Conservation (phyloP, 2,329 filamentous ascomycete genomes). For the Penicillium sp. region DNA sequence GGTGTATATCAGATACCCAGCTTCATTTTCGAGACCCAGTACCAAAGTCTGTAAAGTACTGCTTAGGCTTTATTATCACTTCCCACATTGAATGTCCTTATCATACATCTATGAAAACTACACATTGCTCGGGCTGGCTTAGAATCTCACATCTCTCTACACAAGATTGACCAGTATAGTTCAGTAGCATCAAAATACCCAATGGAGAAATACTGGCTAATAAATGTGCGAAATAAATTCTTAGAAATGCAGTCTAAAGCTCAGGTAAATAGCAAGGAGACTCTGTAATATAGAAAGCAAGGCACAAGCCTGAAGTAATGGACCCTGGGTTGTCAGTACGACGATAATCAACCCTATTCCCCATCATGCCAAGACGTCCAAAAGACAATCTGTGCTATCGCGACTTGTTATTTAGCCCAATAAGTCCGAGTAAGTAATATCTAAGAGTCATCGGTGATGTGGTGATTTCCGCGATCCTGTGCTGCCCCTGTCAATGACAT, state of each 20-base stretch:
- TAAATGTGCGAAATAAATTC: neutral
- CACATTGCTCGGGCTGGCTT: neutral
- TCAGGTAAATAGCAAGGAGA: neutral
- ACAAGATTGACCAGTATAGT: no score
- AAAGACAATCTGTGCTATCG: neutral
- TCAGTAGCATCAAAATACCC: neutral
- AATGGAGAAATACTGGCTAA: neutral
- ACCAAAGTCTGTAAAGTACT: no score
- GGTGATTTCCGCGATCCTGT: neutral
- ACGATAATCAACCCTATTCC: constrained; percentile 5
- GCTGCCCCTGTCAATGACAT: neutral
- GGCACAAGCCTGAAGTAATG: constrained; percentile 1
- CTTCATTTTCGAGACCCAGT: neutral
- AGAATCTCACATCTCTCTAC: neutral
- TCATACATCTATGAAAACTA: neutral
- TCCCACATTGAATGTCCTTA: neutral
- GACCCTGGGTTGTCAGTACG: constrained; percentile 16
- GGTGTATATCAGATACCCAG: neutral
- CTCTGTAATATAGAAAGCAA: neutral
- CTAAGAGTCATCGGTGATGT: neutral
- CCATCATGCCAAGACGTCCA: neutral
- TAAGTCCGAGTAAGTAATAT: neutral
- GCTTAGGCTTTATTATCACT: no score
- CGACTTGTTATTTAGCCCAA: neutral
- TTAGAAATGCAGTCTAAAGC: neutral